A percentile compares a stretch with the other conserved stretches of the same genome.
Evolutionary conservation across 495 filamentous ascomycete genomes (phyloP).

Genomic region (Penicillium steckii): DNA sequence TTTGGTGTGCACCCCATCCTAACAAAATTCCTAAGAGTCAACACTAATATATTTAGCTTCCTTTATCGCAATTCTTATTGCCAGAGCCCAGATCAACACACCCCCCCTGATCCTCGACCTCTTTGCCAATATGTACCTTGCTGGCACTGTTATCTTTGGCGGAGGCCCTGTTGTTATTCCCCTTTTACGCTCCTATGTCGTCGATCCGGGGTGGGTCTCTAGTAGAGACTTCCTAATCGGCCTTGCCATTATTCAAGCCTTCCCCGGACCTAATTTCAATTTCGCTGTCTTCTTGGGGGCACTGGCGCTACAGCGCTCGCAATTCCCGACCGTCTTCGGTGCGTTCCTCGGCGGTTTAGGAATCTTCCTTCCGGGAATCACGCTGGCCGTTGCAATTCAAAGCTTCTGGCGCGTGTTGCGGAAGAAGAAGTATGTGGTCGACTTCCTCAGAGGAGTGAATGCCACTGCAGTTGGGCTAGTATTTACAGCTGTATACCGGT

Average conservation of each 20-base stretch:
- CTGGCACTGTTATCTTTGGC: slow-evolving; percentile 87
- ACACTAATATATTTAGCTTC: slow-evolving; percentile 25
- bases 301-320: slow-evolving; percentile 47
- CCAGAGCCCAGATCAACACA: slow-evolving; percentile 46
- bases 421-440: slow-evolving; percentile 50
- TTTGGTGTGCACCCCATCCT: slow-evolving; percentile 35
- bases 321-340: slow-evolving; percentile 45
- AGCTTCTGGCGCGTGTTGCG: slow-evolving; percentile 66
- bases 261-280: slow-evolving; percentile 87
- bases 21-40: background rate
- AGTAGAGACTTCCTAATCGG: slow-evolving; percentile 80
- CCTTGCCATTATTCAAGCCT: slow-evolving; percentile 78
- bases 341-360: slow-evolving; percentile 66
- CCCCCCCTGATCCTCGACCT: slow-evolving; percentile 56
- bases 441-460: slow-evolving; percentile 66
- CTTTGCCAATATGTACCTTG: slow-evolving; percentile 80
- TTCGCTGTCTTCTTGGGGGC: slow-evolving; percentile 80
- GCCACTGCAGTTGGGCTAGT: slow-evolving; percentile 76
- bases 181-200: slow-evolving; percentile 74
- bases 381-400: slow-evolving; percentile 64
- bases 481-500: slow-evolving; percentile 81
- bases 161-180: slow-evolving; percentile 86
- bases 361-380: slow-evolving; percentile 72
- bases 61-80: slow-evolving; percentile 61
- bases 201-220: slow-evolving; percentile 76